A percentile compares a stretch with the other conserved stretches of the same genome.
Conservation (phyloP, 192 early-diverging fungal genomes). For the Obelidium mucronatum region DNA sequence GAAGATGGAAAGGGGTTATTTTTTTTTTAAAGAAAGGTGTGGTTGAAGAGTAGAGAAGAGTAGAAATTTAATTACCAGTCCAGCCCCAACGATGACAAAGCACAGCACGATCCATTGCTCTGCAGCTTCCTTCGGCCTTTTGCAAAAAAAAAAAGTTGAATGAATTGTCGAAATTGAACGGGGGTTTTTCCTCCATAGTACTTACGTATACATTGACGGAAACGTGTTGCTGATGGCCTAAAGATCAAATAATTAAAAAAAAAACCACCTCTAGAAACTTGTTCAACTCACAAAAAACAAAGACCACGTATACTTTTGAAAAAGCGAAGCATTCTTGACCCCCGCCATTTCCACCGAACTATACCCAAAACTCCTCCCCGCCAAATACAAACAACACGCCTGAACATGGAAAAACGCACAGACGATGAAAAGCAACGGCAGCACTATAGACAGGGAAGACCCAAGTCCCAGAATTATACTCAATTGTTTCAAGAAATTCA, state of each 20-base stretch:
- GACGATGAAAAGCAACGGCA: slow-evolving; percentile 6
- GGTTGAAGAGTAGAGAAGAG: not conserved
- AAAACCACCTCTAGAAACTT: not conserved
- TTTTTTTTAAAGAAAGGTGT: not conserved
- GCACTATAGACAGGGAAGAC: not conserved
- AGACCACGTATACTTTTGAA: slow-evolving; percentile 48
- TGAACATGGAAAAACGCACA: slow-evolving; percentile 8
- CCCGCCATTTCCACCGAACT: not conserved
- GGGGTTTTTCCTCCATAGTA: no score
- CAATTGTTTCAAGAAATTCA: not conserved
- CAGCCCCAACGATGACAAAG: slow-evolving; percentile 15
- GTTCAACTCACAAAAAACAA: slow-evolving; percentile 16
- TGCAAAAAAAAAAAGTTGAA: not conserved
- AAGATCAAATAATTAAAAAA: slow-evolving; percentile 4
- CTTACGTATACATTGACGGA: not conserved
- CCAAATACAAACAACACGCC: slow-evolving; percentile 2
- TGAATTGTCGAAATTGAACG: no score
- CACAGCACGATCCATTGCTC: slow-evolving; percentile 2
- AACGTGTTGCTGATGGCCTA: not conserved
- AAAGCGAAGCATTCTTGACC: not conserved
- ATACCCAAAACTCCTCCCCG: not conserved
- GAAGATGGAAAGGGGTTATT: not conserved
- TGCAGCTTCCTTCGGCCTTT: slow-evolving; percentile 18
- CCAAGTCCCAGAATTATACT: not conserved
- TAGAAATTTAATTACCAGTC: not conserved